A percentile compares a stretch with the other conserved stretches of the same genome.
These are phyloP conservation scores for Tilletiopsis washingtonensis DNA, from an alignment of 1,284 basidiomycete species.

Conservation along the genomic window DNA sequence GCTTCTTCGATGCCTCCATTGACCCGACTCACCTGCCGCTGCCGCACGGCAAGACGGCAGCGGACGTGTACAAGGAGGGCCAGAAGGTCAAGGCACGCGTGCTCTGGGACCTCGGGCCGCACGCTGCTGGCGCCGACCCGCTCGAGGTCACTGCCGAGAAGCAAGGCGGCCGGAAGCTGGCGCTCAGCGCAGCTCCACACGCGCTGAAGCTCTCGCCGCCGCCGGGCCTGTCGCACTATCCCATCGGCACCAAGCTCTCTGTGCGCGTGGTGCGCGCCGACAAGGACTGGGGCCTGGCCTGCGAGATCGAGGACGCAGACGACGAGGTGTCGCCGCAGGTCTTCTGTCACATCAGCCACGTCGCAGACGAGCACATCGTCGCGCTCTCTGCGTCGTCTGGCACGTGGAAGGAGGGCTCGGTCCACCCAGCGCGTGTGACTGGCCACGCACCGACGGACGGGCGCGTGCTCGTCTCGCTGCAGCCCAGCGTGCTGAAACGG, in stretches of 20 bases:
- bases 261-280: constrained; percentile 28
- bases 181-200: constrained; percentile 33
- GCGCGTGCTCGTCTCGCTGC: constrained; percentile 74
- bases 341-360: constrained; percentile 65
- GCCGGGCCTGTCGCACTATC: constrained; percentile 17
- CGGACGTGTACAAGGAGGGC: constrained; percentile 57
- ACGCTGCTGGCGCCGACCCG: constrained; percentile 5
- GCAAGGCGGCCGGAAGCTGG: constrained; percentile 33
- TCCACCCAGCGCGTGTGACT: constrained; percentile 77
- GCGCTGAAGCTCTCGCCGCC: constrained; percentile 29
- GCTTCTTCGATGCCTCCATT: constrained; percentile 86
- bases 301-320: constrained; percentile 21
- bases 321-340: constrained; percentile 14
- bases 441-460: constrained; percentile 84
- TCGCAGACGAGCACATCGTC: constrained; percentile 81
- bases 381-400: constrained; percentile 56
- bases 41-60: constrained; percentile 33
- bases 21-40: constrained; percentile 67
- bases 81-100: constrained; percentile 68
- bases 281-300: constrained; percentile 39
- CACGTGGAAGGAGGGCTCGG: constrained; percentile 28
- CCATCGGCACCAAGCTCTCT: constrained; percentile 31
- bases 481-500: constrained; percentile 73
- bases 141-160: constrained; percentile 13
- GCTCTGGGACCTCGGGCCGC: constrained; percentile 56